phyloP scores from a whole-genome alignment of 1,284 basidiomycete species.

The Phellopilus nigrolimitatus region DNA sequence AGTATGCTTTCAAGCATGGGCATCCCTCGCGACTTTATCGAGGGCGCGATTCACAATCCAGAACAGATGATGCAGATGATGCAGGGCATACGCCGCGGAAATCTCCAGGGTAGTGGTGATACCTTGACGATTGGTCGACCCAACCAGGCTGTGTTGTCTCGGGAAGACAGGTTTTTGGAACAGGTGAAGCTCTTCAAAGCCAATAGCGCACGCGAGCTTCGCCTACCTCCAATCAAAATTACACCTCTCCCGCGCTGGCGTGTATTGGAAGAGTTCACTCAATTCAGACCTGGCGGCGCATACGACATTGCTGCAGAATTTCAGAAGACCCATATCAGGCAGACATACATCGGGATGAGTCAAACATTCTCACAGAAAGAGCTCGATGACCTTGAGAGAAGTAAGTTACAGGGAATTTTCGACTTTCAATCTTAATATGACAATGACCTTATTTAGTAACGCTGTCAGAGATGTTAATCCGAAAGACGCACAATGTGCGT shows the following conservation, averaged over 20 bases:
- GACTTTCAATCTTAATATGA: background rate
- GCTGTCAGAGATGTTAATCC: background rate
- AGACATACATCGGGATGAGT: background rate
- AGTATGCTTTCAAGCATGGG: too few relatives aligned
- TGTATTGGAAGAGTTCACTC: background rate
- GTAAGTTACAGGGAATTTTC: background rate
- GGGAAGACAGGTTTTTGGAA: too few relatives aligned
- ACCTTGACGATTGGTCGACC: too few relatives aligned
- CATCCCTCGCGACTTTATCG: too few relatives aligned
- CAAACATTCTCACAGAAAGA: background rate
- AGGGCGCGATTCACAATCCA: too few relatives aligned
- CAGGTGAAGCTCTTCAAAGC: too few relatives aligned
- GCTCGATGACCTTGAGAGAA: background rate
- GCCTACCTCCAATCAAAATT: background rate
- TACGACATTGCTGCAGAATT: slow-evolving; percentile 18
- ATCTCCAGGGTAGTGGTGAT: too few relatives aligned
- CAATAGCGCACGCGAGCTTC: too few relatives aligned
- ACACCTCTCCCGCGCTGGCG: background rate
- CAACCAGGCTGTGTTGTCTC: too few relatives aligned
- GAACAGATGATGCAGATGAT: too few relatives aligned
- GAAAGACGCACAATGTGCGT: slow-evolving; percentile 3
- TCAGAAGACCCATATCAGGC: slow-evolving; percentile 7
- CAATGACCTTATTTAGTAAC: background rate
- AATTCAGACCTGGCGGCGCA: background rate
- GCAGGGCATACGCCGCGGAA: too few relatives aligned